phyloP scores from a whole-genome alignment of 257 asterid species.

The Solanum gandarillasii region DNA sequence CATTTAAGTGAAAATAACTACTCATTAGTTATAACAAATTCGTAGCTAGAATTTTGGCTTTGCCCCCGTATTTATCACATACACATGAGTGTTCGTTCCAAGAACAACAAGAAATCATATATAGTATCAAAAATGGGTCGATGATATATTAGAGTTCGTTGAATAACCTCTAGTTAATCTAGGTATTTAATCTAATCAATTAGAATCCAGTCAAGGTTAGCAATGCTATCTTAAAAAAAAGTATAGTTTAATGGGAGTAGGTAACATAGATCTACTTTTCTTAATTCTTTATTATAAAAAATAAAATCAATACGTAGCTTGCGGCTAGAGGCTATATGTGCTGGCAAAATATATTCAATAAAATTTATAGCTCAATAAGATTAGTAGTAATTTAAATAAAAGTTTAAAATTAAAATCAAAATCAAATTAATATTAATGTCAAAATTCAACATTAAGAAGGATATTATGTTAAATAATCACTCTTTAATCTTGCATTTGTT shows the following conservation, averaged over 20 bases:
- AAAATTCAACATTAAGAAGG: background rate
- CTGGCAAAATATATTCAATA: background rate
- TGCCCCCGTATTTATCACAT: no score
- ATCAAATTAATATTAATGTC: no score
- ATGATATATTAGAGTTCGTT: background rate
- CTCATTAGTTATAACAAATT: no score
- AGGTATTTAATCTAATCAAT: no score
- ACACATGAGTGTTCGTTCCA: no score
- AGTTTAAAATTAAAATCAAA: background rate
- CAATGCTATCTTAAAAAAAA: background rate
- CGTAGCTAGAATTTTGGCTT: no score
- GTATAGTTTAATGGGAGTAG: background rate
- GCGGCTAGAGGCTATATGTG: background rate
- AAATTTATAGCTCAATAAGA: background rate
- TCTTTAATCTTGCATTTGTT: background rate
- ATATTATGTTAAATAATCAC: no score
- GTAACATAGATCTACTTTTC: background rate
- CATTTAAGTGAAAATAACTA: no score
- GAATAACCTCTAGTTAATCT: background rate
- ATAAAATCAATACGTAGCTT: background rate
- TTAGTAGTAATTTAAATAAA: background rate
- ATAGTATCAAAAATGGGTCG: background rate
- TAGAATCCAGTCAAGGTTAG: background rate
- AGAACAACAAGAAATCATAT: no score
- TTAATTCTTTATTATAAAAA: no score